Evolutionary conservation across 768 basidiomycete genomes (phyloP), one percentile per base, ranked within the genome.

Genomic region (Leccinum disarticulatum): DNA sequence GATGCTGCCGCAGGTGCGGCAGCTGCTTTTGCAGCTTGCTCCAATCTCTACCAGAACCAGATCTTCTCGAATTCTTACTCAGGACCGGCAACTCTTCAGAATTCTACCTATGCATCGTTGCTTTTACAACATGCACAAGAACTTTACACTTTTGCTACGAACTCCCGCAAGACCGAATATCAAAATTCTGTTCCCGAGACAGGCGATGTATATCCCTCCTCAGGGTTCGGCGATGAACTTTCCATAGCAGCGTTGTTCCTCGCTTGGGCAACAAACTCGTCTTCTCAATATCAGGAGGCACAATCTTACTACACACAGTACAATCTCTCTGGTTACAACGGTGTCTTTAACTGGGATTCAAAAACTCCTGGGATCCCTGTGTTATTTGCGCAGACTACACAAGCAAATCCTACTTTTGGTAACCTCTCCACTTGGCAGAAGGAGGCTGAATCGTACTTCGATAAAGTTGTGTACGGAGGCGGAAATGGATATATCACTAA

Each of bases 341-440:
- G 77, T 2, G 85, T 89, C 6, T 90, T 94, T 74, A 95, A 95
- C 70, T 98, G 95, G 95, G 95, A 95, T 69, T 83, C 84, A 3
- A 90, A 91, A 71, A 84, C 82, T 1, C 88, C 92, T 1, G 95
- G 87, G 3, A 68, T 93, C 0, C 81, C 85, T 46, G 82, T 95
- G 19, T 74, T 96, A 7, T 90, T 88, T 60, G 81, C 88, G 1
- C 91, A 96, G 66, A 78, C 92, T 28, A 83, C 86, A 2, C 78
- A 84, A 54, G 80, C 83, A 2, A 79, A 84, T 56, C 79, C 84
- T 3, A 68, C 70, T 35, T 72, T 90, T 14, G 82, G 81, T 14
- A 87, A 91, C 61, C 71, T 86, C 15, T 78, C 84, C 2, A 70
- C 76, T 9, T 97, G 93, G 93, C 83, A 83, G 66, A 66, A 63